phyloP scores from a whole-genome alignment of 495 filamentous ascomycete genomes.

The Pseudevernia furfuracea region DNA sequence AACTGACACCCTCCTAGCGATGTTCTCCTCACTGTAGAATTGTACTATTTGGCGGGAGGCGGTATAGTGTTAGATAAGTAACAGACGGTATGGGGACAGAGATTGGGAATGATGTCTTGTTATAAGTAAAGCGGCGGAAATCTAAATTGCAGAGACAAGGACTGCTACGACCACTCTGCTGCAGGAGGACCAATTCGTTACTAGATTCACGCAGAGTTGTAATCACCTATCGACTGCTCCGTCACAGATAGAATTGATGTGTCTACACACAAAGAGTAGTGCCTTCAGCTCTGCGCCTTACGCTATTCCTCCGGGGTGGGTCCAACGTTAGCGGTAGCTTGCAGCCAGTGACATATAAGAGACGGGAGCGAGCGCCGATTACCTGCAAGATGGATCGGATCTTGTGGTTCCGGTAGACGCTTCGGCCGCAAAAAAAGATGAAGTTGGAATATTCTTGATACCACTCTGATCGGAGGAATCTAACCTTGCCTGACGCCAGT shows the following conservation, averaged over 20 bases:
- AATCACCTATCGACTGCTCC: constrained; percentile 12
- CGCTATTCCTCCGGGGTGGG: background rate
- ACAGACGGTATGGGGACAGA: background rate
- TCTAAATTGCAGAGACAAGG: background rate
- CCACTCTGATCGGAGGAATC: background rate
- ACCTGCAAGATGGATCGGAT: constrained; percentile 5
- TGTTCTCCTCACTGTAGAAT: too few species aligned
- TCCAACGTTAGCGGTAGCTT: background rate
- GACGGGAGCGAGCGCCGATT: background rate
- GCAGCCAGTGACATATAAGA: constrained; percentile 1
- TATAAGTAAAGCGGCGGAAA: constrained; percentile 6
- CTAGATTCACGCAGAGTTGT: background rate
- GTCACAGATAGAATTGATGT: background rate
- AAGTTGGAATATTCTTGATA: background rate
- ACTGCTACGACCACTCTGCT: background rate
- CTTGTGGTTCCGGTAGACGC: background rate
- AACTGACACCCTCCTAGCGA: background rate
- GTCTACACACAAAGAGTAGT: constrained; percentile 7
- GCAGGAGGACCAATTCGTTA: constrained; percentile 8
- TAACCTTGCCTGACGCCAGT: background rate
- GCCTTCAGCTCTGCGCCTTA: constrained; percentile 5
- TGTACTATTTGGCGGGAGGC: background rate
- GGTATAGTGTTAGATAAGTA: background rate
- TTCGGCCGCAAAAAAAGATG: constrained; percentile 3
- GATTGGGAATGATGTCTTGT: constrained; percentile 1